Percentiles rank a stretch among this genome's conserved stretches.
These are phyloP conservation scores for Schizothecium vesticola DNA, from an alignment of 495 filamentous ascomycete genomes.

Conservation along the genomic window DNA sequence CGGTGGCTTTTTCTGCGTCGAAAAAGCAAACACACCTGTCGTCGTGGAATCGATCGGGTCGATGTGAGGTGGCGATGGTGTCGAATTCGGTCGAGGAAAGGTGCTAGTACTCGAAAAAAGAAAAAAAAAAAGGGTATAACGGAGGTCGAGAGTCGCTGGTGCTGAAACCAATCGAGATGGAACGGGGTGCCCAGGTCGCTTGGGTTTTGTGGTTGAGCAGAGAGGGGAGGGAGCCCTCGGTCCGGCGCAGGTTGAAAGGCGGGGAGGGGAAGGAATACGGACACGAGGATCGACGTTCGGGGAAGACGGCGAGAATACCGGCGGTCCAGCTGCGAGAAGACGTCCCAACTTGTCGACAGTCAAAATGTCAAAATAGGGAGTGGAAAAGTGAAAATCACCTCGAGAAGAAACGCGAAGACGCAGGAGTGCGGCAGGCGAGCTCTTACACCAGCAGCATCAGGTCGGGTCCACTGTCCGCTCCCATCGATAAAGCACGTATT, in stretches of 20 bases:
- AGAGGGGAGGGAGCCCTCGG: neutral
- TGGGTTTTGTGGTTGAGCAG: neutral
- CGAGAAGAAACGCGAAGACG: constrained; percentile 7
- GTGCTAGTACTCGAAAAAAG: neutral
- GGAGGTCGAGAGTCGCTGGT: neutral
- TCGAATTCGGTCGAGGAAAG: neutral
- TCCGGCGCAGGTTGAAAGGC: neutral
- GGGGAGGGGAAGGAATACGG: neutral
- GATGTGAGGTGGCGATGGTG: neutral
- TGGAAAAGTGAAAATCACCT: constrained; percentile 2
- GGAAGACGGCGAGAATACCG: neutral
- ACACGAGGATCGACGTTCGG: neutral
- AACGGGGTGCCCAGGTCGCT: neutral
- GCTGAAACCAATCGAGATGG: constrained; percentile 4
- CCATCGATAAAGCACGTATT: constrained; percentile 10
- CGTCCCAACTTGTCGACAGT: neutral
- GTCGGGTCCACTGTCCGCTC: neutral
- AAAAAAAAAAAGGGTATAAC: neutral
- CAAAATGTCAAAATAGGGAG: no score
- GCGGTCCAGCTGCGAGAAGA: neutral
- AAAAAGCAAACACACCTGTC: neutral
- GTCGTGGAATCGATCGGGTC: neutral
- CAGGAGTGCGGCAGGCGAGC: constrained; percentile 4
- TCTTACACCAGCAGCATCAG: constrained; percentile 4
- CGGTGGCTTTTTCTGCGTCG: neutral